These are phyloP conservation scores for Venturia nashicola DNA, from an alignment of 2,329 filamentous ascomycete species.

Conservation along the genomic window DNA sequence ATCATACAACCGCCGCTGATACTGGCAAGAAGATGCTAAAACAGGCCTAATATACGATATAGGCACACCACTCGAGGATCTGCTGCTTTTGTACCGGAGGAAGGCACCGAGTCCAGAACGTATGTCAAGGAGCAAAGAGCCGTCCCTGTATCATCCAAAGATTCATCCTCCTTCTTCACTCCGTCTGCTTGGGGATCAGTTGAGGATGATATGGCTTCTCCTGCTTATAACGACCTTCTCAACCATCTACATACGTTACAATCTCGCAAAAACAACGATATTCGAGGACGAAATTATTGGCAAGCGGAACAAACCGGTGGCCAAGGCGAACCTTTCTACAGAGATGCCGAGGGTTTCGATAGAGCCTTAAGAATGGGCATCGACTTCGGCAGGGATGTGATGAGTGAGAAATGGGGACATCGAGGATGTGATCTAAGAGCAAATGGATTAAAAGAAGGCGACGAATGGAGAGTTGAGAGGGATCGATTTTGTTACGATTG, in stretches of 20 bases:
- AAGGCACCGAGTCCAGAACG: not conserved
- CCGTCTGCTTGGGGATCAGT: not conserved
- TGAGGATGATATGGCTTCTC: not conserved
- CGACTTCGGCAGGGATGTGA: constrained; percentile 9
- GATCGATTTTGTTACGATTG: constrained; percentile 8
- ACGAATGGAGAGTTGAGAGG: constrained; percentile 10
- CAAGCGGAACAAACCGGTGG: constrained; percentile 11
- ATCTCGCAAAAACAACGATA: not conserved
- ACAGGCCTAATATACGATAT: constrained; percentile 5
- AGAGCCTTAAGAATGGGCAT: constrained; percentile 11
- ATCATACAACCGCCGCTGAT: not conserved
- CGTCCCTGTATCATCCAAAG: no score
- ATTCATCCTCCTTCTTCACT: no score
- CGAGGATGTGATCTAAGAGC: constrained; percentile 12
- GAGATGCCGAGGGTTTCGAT: constrained; percentile 13
- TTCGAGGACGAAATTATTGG: constrained; percentile 10
- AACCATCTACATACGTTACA: not conserved
- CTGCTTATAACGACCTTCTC: not conserved
- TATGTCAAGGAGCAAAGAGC: no score
- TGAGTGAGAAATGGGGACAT: constrained; percentile 12
- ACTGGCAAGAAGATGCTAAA: not conserved
- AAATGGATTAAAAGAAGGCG: constrained; percentile 19
- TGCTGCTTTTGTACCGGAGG: constrained; percentile 1
- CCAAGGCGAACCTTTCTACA: constrained; percentile 12
- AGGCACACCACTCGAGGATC: not conserved